Base-by-base conservation (phyloP, 73 alveolate species). In the Urostyla sp. region DNA sequence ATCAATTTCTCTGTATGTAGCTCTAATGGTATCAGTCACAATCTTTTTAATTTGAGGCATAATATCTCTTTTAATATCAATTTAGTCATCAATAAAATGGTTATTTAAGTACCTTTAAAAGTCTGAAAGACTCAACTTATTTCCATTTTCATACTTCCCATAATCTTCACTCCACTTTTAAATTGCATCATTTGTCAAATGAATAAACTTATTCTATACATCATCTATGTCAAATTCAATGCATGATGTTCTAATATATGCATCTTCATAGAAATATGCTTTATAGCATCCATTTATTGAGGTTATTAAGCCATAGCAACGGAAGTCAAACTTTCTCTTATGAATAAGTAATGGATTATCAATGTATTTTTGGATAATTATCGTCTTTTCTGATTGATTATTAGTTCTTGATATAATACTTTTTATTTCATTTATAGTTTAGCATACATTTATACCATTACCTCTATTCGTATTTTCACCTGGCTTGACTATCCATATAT, bases 111-210 rank as follows among this genome's bases (percentile, higher is more conserved):
- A 94, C 32, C 85, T 85, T 67, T 95, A 95, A 57, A 96, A 96
- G 15, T 95, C 94, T 52, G 75, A 81, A 59, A 85, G 84, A 30
- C 98, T 84, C 40, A 96, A 83, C 63, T 97, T 95, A 72, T 95
- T 95, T 26, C 99, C 99, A 36, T 80, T 89, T 76, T 97, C 99
- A 84, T 85, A 91, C 84, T 95, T 97, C 13, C 99, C 98, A 91
- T 95, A 97, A 38, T 95, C 96, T 28, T 84, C 94, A 52, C 89
- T 73, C 81, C 90, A 88, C 80, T 97, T 97, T 85, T 97, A 91
- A 13, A 97, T 95, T 23, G 99, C 98, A 87, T 97, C 98, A 85
- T 97, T 97, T 0, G 99, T 97, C 56, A 97, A 87, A 84, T 97
- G 99, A 21, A 97, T 90, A 54, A 58, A 66, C 60, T 78, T 66